Evolutionary conservation across 1,284 basidiomycete species (phyloP), one percentile per base, ranked within the genome.

Genomic region (Puccinia coronata): DNA sequence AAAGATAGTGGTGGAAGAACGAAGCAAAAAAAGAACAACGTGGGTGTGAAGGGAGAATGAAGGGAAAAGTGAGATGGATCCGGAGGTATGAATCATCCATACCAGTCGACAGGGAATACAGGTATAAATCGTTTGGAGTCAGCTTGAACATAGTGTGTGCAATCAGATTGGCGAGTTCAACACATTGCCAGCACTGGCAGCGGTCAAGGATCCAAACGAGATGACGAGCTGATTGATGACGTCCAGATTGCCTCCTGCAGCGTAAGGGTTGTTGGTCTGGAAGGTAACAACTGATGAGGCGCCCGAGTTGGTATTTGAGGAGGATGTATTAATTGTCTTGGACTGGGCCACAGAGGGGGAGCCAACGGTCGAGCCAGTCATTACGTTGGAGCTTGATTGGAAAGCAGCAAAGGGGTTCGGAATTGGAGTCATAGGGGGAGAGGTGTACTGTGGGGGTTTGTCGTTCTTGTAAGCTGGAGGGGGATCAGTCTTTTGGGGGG

Each of bases 171-270:
- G 65, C 1, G 41, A 34, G 34, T 55, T n/a, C n/a, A 74, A 39
- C 1, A 36, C 72, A 36, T 74, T 51, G 31, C 51, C 55, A 63
- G 74, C 74, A 47, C 74, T 63, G 41, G 74, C 55, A 25, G 74
- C 74, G 8, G 74, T 49, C 18, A 76, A 41, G 16, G 59, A 61
- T 41, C 74, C 59, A 34, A 61, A 76, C 0, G 59, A 61, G 34
- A 76, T 61, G n/a, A 76, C 41, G 4, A 76, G 43, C 28, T 76
- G 57, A 47, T 47, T 63, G 28, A 76, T 47, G 16, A 41, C 59
- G 23, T 76, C 74, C 34, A 76, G 28, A 31, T 76, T 76, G 4
- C 74, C 74, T 39, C 41, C 41, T 8, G 59, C 6, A 0, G 41
- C 20, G 18, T 76, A 63, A 47, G 55, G 31, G 31, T 59, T 59